A percentile compares a stretch with the other conserved stretches of the same genome.
Conservation (phyloP, 169 alveolate genomes). For the Miamiensis avidus region DNA sequence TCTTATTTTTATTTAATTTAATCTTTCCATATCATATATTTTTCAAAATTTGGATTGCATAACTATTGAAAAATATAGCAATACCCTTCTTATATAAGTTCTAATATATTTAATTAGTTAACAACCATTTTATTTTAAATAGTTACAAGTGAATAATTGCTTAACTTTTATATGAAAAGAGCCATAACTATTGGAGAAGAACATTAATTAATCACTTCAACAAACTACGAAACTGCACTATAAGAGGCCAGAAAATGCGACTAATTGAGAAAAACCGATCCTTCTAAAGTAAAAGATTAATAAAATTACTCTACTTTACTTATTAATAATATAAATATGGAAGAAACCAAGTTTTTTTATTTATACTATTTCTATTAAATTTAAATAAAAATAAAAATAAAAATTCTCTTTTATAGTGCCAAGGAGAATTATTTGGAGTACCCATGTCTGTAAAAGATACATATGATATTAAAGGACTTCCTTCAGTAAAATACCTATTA, state of each 20-base stretch:
- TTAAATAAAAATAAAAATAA: no score
- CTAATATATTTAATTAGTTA: no score
- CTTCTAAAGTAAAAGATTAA: neutral
- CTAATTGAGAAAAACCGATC: neutral
- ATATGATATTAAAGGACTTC: neutral
- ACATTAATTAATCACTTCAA: neutral
- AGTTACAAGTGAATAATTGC: neutral
- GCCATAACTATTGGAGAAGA: neutral
- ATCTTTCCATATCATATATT: no score
- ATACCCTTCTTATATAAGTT: no score
- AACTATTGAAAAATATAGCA: no score
- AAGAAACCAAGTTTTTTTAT: no score
- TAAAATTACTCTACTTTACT: no score
- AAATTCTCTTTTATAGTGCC: neutral
- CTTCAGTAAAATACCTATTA: neutral
- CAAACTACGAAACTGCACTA: neutral
- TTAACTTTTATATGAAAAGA: neutral
- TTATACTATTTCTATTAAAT: no score
- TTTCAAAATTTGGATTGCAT: no score
- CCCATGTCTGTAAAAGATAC: neutral
- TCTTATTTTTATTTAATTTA: no score
- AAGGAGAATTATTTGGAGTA: neutral
- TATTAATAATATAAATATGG: no score
- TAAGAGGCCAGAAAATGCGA: neutral
- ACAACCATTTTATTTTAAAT: no score